Evolutionary conservation across 2,329 filamentous ascomycete species (phyloP).

Genomic region (Aspergillus vadensis): DNA sequence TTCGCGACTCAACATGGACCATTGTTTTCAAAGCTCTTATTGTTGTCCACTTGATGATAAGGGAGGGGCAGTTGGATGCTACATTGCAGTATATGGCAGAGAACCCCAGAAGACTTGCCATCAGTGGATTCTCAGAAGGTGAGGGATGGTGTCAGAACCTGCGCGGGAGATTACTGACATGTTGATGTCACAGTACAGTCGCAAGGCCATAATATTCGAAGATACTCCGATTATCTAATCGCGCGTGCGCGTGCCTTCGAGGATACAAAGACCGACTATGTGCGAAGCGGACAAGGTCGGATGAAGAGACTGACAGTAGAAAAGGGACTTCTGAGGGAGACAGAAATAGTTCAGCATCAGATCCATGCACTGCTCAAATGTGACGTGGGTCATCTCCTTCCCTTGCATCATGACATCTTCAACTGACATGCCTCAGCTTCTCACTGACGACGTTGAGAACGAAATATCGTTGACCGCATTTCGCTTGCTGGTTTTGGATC

Average conservation of each 20-base stretch:
- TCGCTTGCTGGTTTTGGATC: conserved; percentile 82
- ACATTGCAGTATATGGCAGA: conserved; percentile 82
- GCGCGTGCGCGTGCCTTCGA: conserved; percentile 80
- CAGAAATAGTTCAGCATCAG: conserved; percentile 85
- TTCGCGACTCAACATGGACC: conserved; percentile 98
- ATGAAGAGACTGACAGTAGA: conserved; percentile 86
- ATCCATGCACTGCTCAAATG: conserved; percentile 84
- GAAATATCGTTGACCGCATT: conserved; percentile 96
- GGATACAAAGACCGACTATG: conserved; percentile 86
- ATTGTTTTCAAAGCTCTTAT: conserved; percentile 98
- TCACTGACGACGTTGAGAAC: conserved; percentile 87
- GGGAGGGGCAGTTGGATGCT: conserved; percentile 86
- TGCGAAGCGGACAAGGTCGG: conserved; percentile 76
- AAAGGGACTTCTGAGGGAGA: conserved; percentile 89
- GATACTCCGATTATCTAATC: conserved; percentile 84
- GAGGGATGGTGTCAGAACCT: conserved; percentile 39
- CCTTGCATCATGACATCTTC: not conserved
- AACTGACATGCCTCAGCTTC: conserved; percentile 60
- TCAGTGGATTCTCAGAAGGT: conserved; percentile 93
- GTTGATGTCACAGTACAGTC: conserved; percentile 69
- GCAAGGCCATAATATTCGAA: conserved; percentile 90
- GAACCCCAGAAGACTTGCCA: conserved; percentile 78
- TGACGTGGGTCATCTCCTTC: conserved; percentile 64
- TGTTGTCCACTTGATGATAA: conserved; percentile 94
- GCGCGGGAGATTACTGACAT: conserved; percentile 39